Base-by-base conservation (phyloP, 495 filamentous ascomycete genomes). In the Pseudoneurospora amorphoporcata region DNA sequence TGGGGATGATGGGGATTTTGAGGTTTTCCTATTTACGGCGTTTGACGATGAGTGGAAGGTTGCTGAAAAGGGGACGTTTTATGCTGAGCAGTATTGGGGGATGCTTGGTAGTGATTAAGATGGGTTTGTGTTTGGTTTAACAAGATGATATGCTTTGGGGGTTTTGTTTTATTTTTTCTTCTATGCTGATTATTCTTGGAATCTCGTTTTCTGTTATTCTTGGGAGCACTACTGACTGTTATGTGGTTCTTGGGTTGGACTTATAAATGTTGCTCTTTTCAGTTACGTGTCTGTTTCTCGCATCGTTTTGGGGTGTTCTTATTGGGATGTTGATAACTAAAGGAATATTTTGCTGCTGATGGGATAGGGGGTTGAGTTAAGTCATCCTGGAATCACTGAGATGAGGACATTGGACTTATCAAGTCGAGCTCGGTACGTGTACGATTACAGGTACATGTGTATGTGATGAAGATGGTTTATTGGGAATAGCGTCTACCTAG, bases 1-100 rank as follows among this genome's bases (percentile, higher is more conserved):
- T 65, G 53, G 14, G 29, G 53, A 65, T 35, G 29, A 35, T 17
- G 53, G 53, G 1, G 53, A 65, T 17, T 65, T 65, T 65, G 53
- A 65, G 53, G 12, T 65, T 41, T 82, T 94, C 65, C 82, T 95
- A 3, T 95, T 94, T 80, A 90, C 88, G 38, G 88, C 91, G 10
- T 93, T 88, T 83, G 90, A 96, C 78, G 91, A 92, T 74, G 17
- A 81, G 47, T 97, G 94, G 94, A 95, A 97, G 83, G 76, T 83
- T n/a, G 87, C 93, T 73, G 87, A 83, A 42, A 76, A 81, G 2
- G 83, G 79, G 29, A 90, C 92, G 8, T 92, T 90, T 77, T 85
- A 84, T 71, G 87, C 91, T 3, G 92, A 95, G 83, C 87, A 89
- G 79, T 92, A 85, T 77, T 94, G 91, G 90, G 91, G 91, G 8